Evolutionary conservation across 2,329 filamentous ascomycete genomes (phyloP), one percentile per base, ranked within the genome.

Genomic region (Chalaropsis thielavioides): DNA sequence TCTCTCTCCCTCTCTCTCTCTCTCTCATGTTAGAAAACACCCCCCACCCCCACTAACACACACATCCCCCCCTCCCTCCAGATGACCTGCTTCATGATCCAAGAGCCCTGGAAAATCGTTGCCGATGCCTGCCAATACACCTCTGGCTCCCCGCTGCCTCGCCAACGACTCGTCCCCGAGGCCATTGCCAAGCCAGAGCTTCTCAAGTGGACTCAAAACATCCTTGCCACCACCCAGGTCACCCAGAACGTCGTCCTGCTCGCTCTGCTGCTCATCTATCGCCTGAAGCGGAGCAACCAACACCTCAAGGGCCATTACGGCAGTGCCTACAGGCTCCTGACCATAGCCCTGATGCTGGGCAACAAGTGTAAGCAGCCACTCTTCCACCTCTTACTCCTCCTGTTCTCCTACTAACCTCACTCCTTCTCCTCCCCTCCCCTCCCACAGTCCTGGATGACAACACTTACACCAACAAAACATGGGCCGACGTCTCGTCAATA

Each of bases 401-500:
- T 17, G 43, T 46, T 62, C 31, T 10, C 31, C 24, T 17, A 11
- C 43, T 22, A 40, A 61, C 27, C 7, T 24, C 10, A 8, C 4
- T n/a, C n/a, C n/a, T n/a, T n/a, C n/a, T n/a, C n/a, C n/a, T n/a
- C n/a, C n/a, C 40, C 15, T 13, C 8, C 35, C 17, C 41, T 58
- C 1, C 54, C 51, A 1, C 68, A 90, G 87, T 97, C 73, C 78
- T 99, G 71, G 94, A 99, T 73, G 94, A 99, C 75, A 99, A 97
- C 74, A 97, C 94, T 0, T 99, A 99, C 76, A 97, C 94, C 44
- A 99, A 99, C 78, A 96, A 97, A 79, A 99, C 94, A 0, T 99
- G 94, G 94, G 94, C 92, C 1, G 94, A 99, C 71, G 94, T 99
- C 11, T 97, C 94, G 0, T 89, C 89, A 56, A 96, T 99, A 68